Base-by-base conservation (phyloP, 2,329 filamentous ascomycete genomes). In the Nannizzia gypsea region DNA sequence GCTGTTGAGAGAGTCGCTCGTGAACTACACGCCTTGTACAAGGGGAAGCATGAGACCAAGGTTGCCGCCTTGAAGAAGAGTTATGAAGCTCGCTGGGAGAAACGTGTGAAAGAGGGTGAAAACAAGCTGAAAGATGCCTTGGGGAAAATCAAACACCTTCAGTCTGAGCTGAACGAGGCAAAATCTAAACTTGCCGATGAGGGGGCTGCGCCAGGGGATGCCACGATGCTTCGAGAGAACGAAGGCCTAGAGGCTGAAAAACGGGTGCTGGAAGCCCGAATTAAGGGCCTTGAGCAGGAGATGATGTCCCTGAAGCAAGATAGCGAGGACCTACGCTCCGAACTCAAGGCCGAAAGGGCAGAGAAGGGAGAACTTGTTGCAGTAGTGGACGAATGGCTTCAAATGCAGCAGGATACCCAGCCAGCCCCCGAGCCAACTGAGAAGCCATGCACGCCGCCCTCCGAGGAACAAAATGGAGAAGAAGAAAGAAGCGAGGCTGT, bases 41-140 rank as follows among this genome's bases (percentile, higher is more conserved):
- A 96, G 77, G 85, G 87, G 70, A 99, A 99, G 76, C 93, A 99
- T 72, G 92, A 97, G 77, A 89, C 86, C 63, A 99, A 99, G 77
- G 92, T 97, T 50, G 83, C 89, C 0, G 92, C 91, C 3, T 80
- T 99, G 64, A 97, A 86, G 71, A 83, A 85, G 67, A 83, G 81
- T 68, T 86, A 97, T 75, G 90, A 96, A 72, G 82, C 83, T 54
- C 85, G 92, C 59, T 93, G 90, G 83, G 90, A 95, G 74, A 95
- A 95, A 79, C 89, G 87, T 69, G 83, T 92, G 60, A 83, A 83
- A 59, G 88, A 92, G 67, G 82, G 96, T 2, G 88, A 95, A 73
- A 71, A 73, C 17, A 84, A 84, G 63, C 79, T 95, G 48, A 84
- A 84, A 52, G 82, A 87, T 48, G 80, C 92, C 9, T 76, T 77